Evolutionary conservation across 2,329 filamentous ascomycete genomes (phyloP), one percentile per base, ranked within the genome.

Genomic region (Penicillium griseofulvum): DNA sequence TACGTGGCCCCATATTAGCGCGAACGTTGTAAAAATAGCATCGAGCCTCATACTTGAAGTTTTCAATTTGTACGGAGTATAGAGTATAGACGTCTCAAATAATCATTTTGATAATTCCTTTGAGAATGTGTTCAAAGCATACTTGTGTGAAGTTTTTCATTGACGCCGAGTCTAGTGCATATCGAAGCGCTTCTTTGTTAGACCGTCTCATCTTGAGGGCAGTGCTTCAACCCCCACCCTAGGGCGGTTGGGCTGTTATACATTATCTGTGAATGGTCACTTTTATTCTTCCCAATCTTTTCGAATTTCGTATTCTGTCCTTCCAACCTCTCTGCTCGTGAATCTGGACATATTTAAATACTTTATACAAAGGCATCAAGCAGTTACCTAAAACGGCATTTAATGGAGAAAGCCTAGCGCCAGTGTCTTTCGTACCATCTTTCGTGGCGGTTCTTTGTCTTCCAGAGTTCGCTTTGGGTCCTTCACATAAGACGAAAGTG

Each of bases 1-100:
- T 53, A 22, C 50, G 50, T 39, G 50, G 50, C 43, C 50, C 50
- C 44, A 53, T 34, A 28, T 34, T 53, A 53, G 50, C 36, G 43
- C 29, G 12, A 28, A 37, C 36, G 7, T 33, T 11, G 34, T 39
- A 53, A 53, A 53, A 53, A 53, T 53, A 53, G 50, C 44, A 41
- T 33, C 11, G 43, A 41, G 36, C 28, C 50, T 53, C 44, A 41
- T 28, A n/a, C 11, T 29, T 5, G 36, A 26, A 29, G 11, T 12
- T 38, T 38, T 31, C 8, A 19, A 17, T 29, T 47, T 41, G 6
- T 31, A 34, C 31, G 6, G 12, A 14, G n/a, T n/a, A n/a, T n/a
- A n/a, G n/a, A n/a, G n/a, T n/a, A n/a, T n/a, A 5, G 5, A 24
- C 3, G 9, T 46, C 33, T 5, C 2, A 5, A 31, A 31, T 17